Conservation (phyloP, 208 protist genomes). For the Leishmania guyanensis region DNA sequence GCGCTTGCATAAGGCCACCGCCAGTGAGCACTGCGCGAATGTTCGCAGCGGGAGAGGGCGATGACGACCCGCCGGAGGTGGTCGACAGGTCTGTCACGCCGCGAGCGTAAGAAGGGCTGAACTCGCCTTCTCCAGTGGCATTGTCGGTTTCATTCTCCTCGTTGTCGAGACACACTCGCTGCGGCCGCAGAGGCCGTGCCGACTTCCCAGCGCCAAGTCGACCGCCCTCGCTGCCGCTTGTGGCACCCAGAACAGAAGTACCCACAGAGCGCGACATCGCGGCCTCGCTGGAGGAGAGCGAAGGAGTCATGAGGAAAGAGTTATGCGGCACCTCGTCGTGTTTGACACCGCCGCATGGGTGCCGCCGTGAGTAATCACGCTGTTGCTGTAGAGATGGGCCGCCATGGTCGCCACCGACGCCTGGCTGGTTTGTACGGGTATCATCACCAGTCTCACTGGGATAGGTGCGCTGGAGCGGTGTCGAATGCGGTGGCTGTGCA, state of each 20-base stretch:
- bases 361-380: not conserved
- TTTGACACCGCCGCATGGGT: not conserved
- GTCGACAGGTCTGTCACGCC: slow-evolving; percentile 27
- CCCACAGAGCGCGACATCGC: not conserved
- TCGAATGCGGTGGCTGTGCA: not conserved
- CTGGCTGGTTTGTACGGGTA: not conserved
- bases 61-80: slow-evolving; percentile 15
- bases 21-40: not conserved
- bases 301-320: slow-evolving; percentile 19
- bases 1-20: not conserved
- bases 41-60: not conserved
- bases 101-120: slow-evolving; percentile 33
- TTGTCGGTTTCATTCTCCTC: not conserved
- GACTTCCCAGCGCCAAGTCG: not conserved
- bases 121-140: slow-evolving; percentile 8
- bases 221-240: not conserved
- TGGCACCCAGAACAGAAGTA: not conserved
- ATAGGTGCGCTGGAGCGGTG: not conserved
- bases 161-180: not conserved
- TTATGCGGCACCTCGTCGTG: slow-evolving; percentile 4
- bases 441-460: not conserved
- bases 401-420: not conserved
- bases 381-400: not conserved
- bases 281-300: slow-evolving; percentile 1
- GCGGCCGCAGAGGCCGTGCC: not conserved